Percentiles rank a stretch among this genome's conserved stretches.
phyloP scores from a whole-genome alignment of 345 rosid species.

The Adansonia digitata region DNA sequence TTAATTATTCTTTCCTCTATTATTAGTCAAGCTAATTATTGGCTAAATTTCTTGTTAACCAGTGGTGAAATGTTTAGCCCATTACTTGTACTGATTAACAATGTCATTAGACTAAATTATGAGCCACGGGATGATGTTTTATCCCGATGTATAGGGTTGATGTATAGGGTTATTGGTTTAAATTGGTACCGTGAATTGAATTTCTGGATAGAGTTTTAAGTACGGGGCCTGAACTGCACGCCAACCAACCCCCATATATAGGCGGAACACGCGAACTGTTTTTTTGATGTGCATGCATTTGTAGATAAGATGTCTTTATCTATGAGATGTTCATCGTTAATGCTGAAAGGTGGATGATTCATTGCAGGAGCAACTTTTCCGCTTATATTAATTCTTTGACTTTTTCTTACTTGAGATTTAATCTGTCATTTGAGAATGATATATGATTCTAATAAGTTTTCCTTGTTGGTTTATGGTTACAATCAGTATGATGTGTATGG shows the following conservation, averaged over 20 bases:
- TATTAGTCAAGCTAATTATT: neutral
- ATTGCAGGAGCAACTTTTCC: neutral
- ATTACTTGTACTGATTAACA: neutral
- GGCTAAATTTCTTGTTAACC: neutral
- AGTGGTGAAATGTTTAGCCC: neutral
- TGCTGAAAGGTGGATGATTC: neutral
- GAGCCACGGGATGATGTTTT: neutral
- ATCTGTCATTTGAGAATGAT: neutral
- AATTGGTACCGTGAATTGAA: too few relatives aligned
- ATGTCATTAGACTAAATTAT: neutral
- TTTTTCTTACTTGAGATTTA: neutral
- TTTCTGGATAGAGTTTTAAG: too few relatives aligned
- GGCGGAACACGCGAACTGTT: too few relatives aligned
- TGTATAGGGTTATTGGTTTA: too few relatives aligned
- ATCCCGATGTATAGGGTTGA: neutral
- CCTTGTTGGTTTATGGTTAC: constrained; percentile 9
- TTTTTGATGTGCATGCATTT: too few relatives aligned
- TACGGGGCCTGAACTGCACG: too few relatives aligned
- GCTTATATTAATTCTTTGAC: neutral
- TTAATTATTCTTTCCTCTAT: too few relatives aligned
- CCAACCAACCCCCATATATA: too few relatives aligned
- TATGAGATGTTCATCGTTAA: too few relatives aligned
- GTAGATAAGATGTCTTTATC: too few relatives aligned
- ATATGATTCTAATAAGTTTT: neutral
- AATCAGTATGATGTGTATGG: constrained; percentile 89